Evolutionary conservation across 2,329 filamentous ascomycete species (phyloP).

Genomic region (Curvularia spicifera): DNA sequence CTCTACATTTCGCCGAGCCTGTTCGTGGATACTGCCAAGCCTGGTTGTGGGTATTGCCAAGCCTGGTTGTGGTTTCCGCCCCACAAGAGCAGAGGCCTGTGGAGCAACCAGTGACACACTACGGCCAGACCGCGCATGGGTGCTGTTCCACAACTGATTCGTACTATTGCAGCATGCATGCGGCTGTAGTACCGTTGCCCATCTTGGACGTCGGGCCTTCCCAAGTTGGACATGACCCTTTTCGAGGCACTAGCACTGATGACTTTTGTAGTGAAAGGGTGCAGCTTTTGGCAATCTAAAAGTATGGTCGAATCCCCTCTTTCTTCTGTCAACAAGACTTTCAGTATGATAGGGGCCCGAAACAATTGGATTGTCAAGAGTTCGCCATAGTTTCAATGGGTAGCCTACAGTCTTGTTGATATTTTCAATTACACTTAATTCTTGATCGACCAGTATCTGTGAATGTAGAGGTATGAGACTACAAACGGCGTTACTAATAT

Average conservation of each 20-base stretch:
- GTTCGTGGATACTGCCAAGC: too few species aligned
- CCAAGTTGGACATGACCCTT: slow-evolving; percentile 1
- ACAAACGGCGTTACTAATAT: not conserved
- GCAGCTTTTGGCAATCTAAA: slow-evolving; percentile 2
- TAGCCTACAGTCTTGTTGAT: slow-evolving; percentile 2
- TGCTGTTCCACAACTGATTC: not conserved
- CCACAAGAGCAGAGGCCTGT: slow-evolving; percentile 1
- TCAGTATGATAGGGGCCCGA: not conserved
- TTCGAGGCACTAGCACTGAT: slow-evolving; percentile 4
- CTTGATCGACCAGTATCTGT: not conserved
- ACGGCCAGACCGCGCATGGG: slow-evolving; percentile 2
- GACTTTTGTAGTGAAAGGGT: slow-evolving; percentile 4
- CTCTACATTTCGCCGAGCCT: not conserved
- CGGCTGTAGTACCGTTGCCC: slow-evolving; percentile 1
- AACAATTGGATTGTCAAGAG: not conserved
- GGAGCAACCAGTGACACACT: not conserved
- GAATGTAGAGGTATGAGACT: slow-evolving; percentile 1
- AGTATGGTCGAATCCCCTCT: not conserved
- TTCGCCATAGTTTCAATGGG: not conserved
- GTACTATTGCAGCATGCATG: slow-evolving; percentile 2
- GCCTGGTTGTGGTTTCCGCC: not conserved
- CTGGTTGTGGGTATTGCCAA: too few species aligned
- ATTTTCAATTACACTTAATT: slow-evolving; percentile 1
- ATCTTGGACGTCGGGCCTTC: not conserved
- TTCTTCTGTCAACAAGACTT: slow-evolving; percentile 2